phyloP scores from a whole-genome alignment of 805 yeast genomes.

The Jamesozyma spencerorum region DNA sequence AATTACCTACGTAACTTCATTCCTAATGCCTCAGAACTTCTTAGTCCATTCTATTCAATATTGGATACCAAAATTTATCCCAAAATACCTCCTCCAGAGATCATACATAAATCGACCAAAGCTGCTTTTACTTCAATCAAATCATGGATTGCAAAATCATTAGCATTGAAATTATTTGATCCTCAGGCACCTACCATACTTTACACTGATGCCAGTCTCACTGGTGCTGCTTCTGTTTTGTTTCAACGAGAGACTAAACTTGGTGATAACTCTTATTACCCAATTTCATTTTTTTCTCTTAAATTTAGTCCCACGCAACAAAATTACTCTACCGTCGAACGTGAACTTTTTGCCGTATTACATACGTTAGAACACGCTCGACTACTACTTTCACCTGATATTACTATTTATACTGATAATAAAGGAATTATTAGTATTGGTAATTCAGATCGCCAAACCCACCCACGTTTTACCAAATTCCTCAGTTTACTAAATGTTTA shows the following conservation, averaged over 20 bases:
- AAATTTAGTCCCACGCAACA: slow-evolving; percentile 1
- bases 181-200: neutral
- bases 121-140: neutral
- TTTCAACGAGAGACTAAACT: slow-evolving; percentile 1
- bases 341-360: slow-evolving; percentile 1
- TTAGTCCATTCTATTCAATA: slow-evolving; percentile 1
- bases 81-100: neutral
- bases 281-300: slow-evolving; percentile 2
- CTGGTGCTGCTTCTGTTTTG: slow-evolving; percentile 2
- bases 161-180: slow-evolving; percentile 1
- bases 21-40: slow-evolving; percentile 2
- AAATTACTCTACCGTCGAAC: slow-evolving; percentile 1
- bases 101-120: neutral
- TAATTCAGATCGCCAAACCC: neutral
- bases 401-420: slow-evolving; percentile 2
- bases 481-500: neutral
- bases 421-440: too few relatives aligned
- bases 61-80: neutral
- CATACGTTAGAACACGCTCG: slow-evolving; percentile 1
- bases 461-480: neutral
- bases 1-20: slow-evolving; percentile 5
- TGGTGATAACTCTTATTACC: neutral
- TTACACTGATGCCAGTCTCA: too few relatives aligned
- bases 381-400: neutral
- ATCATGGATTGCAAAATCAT: neutral